Conservation (phyloP, 2,329 filamentous ascomycete genomes). For the Monilinia vaccinii-corymbosi region DNA sequence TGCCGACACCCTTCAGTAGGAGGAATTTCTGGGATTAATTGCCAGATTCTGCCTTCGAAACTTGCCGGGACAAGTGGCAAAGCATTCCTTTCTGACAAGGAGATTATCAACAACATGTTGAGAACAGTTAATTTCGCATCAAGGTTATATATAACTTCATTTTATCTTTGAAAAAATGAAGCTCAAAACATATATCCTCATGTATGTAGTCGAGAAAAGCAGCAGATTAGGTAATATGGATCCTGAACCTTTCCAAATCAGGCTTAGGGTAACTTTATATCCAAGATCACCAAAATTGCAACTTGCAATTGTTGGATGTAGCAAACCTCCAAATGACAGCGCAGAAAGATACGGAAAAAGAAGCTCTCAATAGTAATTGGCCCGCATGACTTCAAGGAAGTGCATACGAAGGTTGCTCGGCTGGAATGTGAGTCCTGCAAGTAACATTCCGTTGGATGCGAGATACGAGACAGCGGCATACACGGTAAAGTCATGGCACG, state of each 20-base stretch:
- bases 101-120: not conserved
- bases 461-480: not conserved
- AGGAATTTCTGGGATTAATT: not conserved
- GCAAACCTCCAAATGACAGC: too few relatives aligned
- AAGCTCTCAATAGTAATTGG: not conserved
- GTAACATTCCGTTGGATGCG: not conserved
- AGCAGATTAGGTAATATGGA: not conserved
- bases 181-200: too few relatives aligned
- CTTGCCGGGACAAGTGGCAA: not conserved
- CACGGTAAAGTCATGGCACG: not conserved
- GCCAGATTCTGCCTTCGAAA: not conserved
- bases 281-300: too few relatives aligned
- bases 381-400: too few relatives aligned
- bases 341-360: not conserved
- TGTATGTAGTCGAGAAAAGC: too few relatives aligned
- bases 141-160: not conserved
- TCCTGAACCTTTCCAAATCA: not conserved
- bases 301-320: too few relatives aligned
- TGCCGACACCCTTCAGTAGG: not conserved
- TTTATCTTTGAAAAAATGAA: too few relatives aligned
- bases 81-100: not conserved
- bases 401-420: not conserved
- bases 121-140: not conserved
- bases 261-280: not conserved
- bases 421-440: not conserved